phyloP scores from a whole-genome alignment of 495 filamentous ascomycete species.

The Annulohypoxylon nitens region DNA sequence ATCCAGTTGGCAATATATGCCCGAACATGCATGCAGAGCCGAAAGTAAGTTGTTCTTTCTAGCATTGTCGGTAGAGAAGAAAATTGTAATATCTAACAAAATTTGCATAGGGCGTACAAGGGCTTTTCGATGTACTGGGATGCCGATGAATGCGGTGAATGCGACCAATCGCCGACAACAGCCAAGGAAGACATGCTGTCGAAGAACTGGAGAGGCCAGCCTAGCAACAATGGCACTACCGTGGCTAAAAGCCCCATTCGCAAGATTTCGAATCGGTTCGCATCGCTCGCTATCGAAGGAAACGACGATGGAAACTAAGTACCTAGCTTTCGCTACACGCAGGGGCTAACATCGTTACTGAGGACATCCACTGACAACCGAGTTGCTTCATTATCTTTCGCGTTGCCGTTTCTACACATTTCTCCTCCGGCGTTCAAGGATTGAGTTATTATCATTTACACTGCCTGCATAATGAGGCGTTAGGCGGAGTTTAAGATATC shows the following conservation, averaged over 20 bases:
- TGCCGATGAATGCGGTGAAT: slow-evolving; percentile 70
- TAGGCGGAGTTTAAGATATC: background rate
- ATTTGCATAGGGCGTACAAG: slow-evolving; percentile 71
- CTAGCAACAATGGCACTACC: background rate
- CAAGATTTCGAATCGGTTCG: background rate
- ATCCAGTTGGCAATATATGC: slow-evolving; percentile 82
- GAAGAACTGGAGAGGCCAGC: background rate
- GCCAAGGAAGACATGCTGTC: background rate
- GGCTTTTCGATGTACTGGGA: slow-evolving; percentile 78
- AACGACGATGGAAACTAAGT: background rate
- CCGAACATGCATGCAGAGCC: slow-evolving; percentile 82
- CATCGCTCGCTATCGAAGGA: background rate
- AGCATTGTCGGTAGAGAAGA: background rate
- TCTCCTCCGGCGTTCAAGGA: background rate
- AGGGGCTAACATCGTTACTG: background rate
- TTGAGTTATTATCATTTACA: background rate
- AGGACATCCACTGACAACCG: background rate
- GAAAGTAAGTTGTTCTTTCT: slow-evolving; percentile 56
- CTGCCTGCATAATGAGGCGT: too few relatives aligned
- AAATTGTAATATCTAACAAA: slow-evolving; percentile 8
- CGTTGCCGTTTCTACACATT: background rate
- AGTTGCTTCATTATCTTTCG: background rate
- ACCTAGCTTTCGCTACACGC: background rate
- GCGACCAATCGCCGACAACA: slow-evolving; percentile 42
- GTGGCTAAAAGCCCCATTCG: background rate